Percentiles rank a stretch among this genome's conserved stretches.
Evolutionary conservation across 331 rosid genomes (phyloP).

Genomic region (Pyrus hybrid): DNA sequence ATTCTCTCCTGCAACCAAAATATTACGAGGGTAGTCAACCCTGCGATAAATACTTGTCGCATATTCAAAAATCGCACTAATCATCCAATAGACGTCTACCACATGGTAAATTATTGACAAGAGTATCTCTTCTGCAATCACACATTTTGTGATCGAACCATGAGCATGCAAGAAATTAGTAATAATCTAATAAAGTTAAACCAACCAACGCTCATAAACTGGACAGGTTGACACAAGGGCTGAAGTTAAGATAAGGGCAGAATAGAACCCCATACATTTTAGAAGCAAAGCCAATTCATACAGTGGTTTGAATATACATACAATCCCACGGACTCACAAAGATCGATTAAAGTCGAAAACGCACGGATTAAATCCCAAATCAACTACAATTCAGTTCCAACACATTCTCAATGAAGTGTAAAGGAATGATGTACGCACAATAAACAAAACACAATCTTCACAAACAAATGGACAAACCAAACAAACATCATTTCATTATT

Average conservation of each 20-base stretch:
- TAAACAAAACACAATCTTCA: slow-evolving; percentile 17
- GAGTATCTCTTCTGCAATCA: too few species aligned
- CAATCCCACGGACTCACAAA: background rate
- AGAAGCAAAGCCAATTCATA: background rate
- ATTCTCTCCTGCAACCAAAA: too few species aligned
- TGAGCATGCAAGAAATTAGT: too few species aligned
- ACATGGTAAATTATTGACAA: too few species aligned
- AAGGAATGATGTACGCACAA: slow-evolving; percentile 19
- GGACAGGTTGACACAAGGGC: background rate
- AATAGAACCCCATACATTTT: background rate
- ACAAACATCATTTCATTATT: background rate
- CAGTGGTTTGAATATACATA: background rate
- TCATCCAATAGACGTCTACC: too few species aligned
- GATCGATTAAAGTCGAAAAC: background rate
- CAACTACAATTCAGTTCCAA: slow-evolving; percentile 19
- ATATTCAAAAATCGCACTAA: too few species aligned
- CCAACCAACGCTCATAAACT: background rate
- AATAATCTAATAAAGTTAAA: too few species aligned
- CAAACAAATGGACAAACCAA: slow-evolving; percentile 16
- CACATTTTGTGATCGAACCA: too few species aligned
- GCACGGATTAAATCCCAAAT: slow-evolving; percentile 26
- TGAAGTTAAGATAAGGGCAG: too few species aligned
- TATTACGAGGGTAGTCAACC: too few species aligned
- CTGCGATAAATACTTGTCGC: too few species aligned
- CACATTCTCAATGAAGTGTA: slow-evolving; percentile 12